A percentile compares a stretch with the other conserved stretches of the same genome.
Evolutionary conservation across 129 eudicot species (phyloP).

Genomic region (Silybum marianum): DNA sequence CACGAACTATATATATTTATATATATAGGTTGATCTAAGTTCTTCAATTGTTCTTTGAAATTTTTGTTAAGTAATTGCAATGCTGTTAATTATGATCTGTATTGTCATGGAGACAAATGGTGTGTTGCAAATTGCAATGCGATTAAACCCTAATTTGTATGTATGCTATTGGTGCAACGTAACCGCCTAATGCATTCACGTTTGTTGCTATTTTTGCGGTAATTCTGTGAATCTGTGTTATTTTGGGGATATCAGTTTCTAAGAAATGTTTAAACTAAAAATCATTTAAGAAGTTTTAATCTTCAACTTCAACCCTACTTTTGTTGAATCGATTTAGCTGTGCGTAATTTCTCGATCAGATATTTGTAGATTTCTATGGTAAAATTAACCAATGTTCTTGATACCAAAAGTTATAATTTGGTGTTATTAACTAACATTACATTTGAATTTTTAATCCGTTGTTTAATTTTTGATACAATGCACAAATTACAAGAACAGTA

Average conservation of each 20-base stretch:
- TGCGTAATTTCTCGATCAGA: constrained; percentile 1
- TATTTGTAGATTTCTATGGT: background rate
- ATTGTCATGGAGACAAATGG: constrained; percentile 7
- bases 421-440: background rate
- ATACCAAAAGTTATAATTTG: background rate
- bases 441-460: background rate
- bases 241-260: background rate
- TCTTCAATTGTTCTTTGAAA: background rate
- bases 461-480: background rate
- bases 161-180: too few species aligned
- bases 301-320: background rate
- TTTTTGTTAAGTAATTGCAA: background rate
- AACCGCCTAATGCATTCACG: constrained; percentile 7
- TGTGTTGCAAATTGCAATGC: background rate
- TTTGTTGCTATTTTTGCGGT: background rate
- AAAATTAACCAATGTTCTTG: background rate
- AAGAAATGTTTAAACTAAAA: background rate
- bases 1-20: background rate
- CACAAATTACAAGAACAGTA: background rate
- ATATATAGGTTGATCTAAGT: background rate
- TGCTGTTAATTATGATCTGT: background rate
- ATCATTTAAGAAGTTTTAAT: background rate
- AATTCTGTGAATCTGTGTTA: background rate
- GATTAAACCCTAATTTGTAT: constrained; percentile 23
- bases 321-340: background rate